Conservation (phyloP, 768 basidiomycete species). For the Crepidotus variabilis region DNA sequence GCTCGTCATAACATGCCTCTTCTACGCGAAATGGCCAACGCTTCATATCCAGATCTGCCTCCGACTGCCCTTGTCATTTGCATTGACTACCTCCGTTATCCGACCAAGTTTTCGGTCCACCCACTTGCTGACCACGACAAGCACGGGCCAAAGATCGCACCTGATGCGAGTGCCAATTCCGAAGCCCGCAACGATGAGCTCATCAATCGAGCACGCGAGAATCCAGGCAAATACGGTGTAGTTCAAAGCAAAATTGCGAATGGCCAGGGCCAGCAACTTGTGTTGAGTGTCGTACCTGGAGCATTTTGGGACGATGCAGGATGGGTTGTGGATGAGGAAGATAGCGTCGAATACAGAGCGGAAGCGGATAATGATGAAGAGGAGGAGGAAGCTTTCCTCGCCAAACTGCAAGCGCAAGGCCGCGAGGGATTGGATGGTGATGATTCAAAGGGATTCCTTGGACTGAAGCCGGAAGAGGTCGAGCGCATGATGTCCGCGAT, state of each 20-base stretch:
- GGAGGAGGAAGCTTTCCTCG: not conserved
- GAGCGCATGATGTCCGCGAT: not conserved
- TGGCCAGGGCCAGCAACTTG: constrained; percentile 23
- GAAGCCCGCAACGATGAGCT: constrained; percentile 33
- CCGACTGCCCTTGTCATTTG: constrained; percentile 24
- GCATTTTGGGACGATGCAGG: constrained; percentile 22
- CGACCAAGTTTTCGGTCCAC: constrained; percentile 22
- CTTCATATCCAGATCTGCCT: constrained; percentile 20
- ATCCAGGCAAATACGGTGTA: constrained; percentile 27
- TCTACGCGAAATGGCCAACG: constrained; percentile 21
- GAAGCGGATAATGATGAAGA: not conserved
- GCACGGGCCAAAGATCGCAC: constrained; percentile 8
- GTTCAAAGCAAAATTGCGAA: constrained; percentile 30
- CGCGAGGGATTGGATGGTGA: not conserved
- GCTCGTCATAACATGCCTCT: constrained; percentile 22
- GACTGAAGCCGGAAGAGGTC: not conserved
- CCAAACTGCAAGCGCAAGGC: not conserved
- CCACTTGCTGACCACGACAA: constrained; percentile 23
- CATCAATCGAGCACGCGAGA: constrained; percentile 28
- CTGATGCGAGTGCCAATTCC: constrained; percentile 20
- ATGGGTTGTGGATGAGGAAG: not conserved
- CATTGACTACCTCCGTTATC: constrained; percentile 31
- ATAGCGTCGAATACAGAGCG: not conserved
- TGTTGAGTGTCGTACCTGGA: constrained; percentile 28
- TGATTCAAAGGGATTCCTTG: not conserved